A percentile compares a stretch with the other conserved stretches of the same genome.
These are phyloP conservation scores for Trichoderma sp. DNA, from an alignment of 2,329 filamentous ascomycete genomes.

Conservation along the genomic window DNA sequence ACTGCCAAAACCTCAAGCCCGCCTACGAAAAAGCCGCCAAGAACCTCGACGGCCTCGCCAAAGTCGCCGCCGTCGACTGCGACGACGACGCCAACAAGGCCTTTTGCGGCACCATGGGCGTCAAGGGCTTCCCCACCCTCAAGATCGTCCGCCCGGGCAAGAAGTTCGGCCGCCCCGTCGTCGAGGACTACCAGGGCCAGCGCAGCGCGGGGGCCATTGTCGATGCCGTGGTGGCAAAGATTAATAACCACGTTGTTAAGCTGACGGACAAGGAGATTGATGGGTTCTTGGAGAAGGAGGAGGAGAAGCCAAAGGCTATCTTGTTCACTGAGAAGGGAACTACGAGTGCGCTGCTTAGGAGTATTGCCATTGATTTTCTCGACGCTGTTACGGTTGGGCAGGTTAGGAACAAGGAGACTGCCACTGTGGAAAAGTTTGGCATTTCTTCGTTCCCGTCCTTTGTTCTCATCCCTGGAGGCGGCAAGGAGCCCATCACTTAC, in stretches of 20 bases:
- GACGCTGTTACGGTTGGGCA: constrained; percentile 79
- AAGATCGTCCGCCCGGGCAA: constrained; percentile 89
- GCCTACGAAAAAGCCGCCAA: constrained; percentile 93
- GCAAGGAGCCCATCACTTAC: constrained; percentile 70
- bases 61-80: constrained; percentile 93
- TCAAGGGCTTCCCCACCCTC: constrained; percentile 92
- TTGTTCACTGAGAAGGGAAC: constrained; percentile 93
- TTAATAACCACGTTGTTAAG: constrained; percentile 86
- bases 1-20: constrained; percentile 94
- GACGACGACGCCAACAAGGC: constrained; percentile 91
- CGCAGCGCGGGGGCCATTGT: constrained; percentile 85
- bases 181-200: constrained; percentile 89
- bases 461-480: constrained; percentile 72
- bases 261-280: constrained; percentile 79
- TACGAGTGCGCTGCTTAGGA: constrained; percentile 78
- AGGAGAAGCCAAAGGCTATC: constrained; percentile 77
- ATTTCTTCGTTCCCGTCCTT: constrained; percentile 78
- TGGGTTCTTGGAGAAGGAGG: constrained; percentile 72
- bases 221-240: constrained; percentile 80
- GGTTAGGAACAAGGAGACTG: constrained; percentile 76
- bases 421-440: constrained; percentile 70
- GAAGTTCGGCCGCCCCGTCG: constrained; percentile 72
- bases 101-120: constrained; percentile 80
- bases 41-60: constrained; percentile 85
- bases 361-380: constrained; percentile 87